Evolutionary conservation across 805 yeast species (phyloP).

Genomic region (Clavispora santaluciae): DNA sequence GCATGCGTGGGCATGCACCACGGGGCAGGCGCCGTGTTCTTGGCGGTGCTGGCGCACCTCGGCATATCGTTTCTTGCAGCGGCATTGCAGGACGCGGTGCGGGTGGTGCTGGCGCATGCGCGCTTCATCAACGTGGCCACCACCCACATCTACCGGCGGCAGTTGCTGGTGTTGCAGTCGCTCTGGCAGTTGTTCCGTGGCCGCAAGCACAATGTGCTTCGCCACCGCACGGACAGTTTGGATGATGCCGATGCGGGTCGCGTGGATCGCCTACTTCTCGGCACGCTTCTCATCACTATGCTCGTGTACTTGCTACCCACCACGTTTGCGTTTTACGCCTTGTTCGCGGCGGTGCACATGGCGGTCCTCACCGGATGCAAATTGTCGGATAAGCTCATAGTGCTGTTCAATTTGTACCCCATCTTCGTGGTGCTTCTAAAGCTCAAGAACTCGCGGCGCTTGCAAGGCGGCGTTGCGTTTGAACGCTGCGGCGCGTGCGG

Average conservation of each 20-base stretch:
- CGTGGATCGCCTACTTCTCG: constrained; percentile 79
- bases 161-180: constrained; percentile 60
- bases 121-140: constrained; percentile 74
- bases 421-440: constrained; percentile 75
- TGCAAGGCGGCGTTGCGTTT: constrained; percentile 50
- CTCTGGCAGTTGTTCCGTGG: constrained; percentile 85
- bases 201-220: constrained; percentile 74
- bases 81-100: constrained; percentile 56
- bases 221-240: constrained; percentile 82
- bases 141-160: constrained; percentile 75
- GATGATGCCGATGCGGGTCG: constrained; percentile 57
- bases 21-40: not conserved
- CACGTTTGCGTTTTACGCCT: constrained; percentile 72
- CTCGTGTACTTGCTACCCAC: constrained; percentile 81
- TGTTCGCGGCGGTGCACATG: constrained; percentile 61
- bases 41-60: not conserved
- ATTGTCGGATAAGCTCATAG: constrained; percentile 52
- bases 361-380: constrained; percentile 45
- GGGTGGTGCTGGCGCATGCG: constrained; percentile 64
- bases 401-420: constrained; percentile 79
- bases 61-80: constrained; percentile 75
- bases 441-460: constrained; percentile 67
- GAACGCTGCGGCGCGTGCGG: constrained; percentile 13
- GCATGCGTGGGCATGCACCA: not conserved
- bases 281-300: constrained; percentile 82